Evolutionary conservation across 345 rosid genomes (phyloP).

Genomic region (Aquilaria yunnanensis): DNA sequence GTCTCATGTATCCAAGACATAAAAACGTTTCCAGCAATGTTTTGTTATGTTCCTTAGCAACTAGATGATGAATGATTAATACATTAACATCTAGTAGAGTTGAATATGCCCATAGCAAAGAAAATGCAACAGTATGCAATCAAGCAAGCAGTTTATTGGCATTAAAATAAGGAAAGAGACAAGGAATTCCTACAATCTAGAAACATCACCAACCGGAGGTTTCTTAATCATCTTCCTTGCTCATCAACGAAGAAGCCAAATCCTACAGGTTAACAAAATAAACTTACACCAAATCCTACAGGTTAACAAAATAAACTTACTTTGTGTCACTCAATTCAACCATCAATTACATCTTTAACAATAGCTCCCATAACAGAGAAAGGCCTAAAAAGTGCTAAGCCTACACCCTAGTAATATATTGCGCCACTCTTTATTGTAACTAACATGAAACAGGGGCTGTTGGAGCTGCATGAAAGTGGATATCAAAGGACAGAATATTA

Average conservation of each 20-base stretch:
- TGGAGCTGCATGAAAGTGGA: background rate
- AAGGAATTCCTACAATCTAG: background rate
- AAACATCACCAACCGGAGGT: slow-evolving; percentile 55
- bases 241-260: slow-evolving; percentile 79
- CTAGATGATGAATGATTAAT: no score
- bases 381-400: no score
- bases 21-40: no score
- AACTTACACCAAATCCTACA: slow-evolving; percentile 54
- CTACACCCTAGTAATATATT: no score
- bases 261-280: slow-evolving; percentile 33
- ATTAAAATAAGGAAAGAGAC: no score
- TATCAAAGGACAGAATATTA: background rate
- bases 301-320: background rate
- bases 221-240: slow-evolving; percentile 68
- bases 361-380: background rate
- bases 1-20: no score
- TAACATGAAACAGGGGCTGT: no score
- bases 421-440: no score
- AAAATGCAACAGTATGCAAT: no score
- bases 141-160: no score
- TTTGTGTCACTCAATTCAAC: background rate
- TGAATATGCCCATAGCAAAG: no score
- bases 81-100: no score
- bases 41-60: background rate
- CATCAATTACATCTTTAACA: background rate